Evolutionary conservation across 2,329 filamentous ascomycete species (phyloP).

Genomic region (Arthrobotrys sinensis): DNA sequence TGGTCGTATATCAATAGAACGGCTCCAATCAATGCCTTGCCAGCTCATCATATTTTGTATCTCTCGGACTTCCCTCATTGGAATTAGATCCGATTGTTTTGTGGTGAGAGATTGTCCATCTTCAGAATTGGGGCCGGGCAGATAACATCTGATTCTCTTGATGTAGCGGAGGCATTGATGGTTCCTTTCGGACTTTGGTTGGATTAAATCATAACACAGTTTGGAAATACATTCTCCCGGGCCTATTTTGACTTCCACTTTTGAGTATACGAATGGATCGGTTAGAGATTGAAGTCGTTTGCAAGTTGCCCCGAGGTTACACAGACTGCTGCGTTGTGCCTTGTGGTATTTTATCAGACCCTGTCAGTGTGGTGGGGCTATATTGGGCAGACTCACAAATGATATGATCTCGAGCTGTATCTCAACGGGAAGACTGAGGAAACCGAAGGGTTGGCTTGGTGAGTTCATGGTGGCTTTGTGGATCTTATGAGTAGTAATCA

Average conservation of each 20-base stretch:
- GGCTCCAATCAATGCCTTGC: background rate
- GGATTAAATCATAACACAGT: background rate
- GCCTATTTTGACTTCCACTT: background rate
- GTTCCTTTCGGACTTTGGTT: background rate
- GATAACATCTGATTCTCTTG: background rate
- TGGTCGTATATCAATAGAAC: background rate
- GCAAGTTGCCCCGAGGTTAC: slow-evolving; percentile 7
- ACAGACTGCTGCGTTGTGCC: slow-evolving; percentile 1
- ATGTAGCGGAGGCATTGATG: background rate
- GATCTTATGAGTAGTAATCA: background rate
- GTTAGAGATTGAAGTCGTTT: background rate
- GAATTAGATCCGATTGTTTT: background rate
- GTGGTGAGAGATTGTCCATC: too few relatives aligned
- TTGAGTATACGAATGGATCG: slow-evolving; percentile 2
- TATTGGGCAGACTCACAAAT: background rate
- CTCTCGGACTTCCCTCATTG: background rate
- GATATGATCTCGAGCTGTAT: slow-evolving; percentile 14
- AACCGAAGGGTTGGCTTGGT: background rate
- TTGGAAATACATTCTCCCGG: background rate
- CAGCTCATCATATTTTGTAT: background rate
- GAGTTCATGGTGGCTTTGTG: background rate
- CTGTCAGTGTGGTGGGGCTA: background rate
- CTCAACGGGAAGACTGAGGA: slow-evolving; percentile 21
- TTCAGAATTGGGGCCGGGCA: too few relatives aligned
- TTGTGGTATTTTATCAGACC: slow-evolving; percentile 13